phyloP scores from a whole-genome alignment of 768 basidiomycete genomes.

The Imleria badia region DNA sequence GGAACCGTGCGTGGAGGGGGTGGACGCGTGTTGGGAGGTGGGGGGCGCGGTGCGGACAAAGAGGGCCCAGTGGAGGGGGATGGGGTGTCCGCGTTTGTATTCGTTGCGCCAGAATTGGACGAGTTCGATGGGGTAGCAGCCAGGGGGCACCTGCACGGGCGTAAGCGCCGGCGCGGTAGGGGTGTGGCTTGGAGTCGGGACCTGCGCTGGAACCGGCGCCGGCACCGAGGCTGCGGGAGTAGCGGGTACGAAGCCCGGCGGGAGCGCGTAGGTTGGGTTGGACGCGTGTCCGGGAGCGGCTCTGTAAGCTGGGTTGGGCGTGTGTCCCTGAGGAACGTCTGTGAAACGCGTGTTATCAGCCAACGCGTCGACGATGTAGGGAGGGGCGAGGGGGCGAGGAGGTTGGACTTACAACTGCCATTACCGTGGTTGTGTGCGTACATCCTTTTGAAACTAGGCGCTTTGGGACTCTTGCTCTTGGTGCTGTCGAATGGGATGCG shows the following conservation, averaged over 20 bases:
- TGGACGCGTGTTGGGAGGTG: too few species aligned
- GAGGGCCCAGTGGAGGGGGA: slow-evolving; percentile 30
- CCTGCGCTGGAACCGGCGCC: background rate
- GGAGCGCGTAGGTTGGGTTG: background rate
- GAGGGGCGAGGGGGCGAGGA: too few species aligned
- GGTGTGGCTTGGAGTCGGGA: background rate
- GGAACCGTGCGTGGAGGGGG: background rate
- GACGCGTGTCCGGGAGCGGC: background rate
- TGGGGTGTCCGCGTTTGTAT: slow-evolving; percentile 4
- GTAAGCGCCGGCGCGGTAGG: background rate
- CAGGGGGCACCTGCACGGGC: slow-evolving; percentile 16
- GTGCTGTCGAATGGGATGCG: background rate
- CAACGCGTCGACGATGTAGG: background rate
- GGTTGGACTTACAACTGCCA: slow-evolving; percentile 8
- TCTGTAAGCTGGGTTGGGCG: background rate
- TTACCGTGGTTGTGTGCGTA: background rate
- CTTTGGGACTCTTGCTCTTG: too few species aligned
- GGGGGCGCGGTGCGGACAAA: slow-evolving; percentile 25
- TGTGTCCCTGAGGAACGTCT: slow-evolving; percentile 4
- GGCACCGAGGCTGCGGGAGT: too few species aligned
- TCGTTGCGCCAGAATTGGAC: slow-evolving; percentile 31
- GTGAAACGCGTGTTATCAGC: background rate
- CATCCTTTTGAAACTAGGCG: too few species aligned
- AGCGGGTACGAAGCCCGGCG: background rate
- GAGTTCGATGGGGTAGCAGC: slow-evolving; percentile 25